phyloP scores from a whole-genome alignment of 2,329 filamentous ascomycete genomes.

The Trichoderma asperellum region DNA sequence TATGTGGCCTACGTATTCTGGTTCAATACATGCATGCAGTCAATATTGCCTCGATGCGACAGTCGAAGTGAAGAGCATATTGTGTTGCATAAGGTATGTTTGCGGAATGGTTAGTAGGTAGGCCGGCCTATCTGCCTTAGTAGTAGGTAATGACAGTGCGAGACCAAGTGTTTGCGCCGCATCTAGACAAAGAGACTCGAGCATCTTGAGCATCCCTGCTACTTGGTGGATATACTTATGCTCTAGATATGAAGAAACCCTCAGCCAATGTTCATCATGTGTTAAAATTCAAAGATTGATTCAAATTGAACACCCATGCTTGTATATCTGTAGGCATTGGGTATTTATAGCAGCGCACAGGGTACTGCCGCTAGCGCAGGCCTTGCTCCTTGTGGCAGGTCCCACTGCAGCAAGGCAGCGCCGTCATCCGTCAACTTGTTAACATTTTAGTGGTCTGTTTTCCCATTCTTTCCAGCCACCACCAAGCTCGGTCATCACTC shows the following conservation, averaged over 20 bases:
- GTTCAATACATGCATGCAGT: slow-evolving; percentile 1
- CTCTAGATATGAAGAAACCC: background rate
- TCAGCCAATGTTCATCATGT: background rate
- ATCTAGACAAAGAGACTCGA: background rate
- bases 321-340: background rate
- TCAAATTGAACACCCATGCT: no score
- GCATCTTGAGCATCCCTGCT: background rate
- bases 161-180: background rate
- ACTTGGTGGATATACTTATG: background rate
- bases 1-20: background rate
- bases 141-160: no score
- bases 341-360: background rate
- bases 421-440: background rate
- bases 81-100: background rate
- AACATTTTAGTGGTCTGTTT: background rate
- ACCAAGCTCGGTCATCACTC: background rate
- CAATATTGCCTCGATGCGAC: background rate
- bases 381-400: background rate
- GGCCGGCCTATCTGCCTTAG: no score
- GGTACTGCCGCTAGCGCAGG: background rate
- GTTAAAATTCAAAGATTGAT: background rate
- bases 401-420: background rate
- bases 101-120: background rate
- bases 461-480: background rate
- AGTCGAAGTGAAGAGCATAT: background rate